Percentiles rank a stretch among this genome's conserved stretches.
Evolutionary conservation across 1,284 basidiomycete species (phyloP).

Genomic region (Cryptococcus depauperatus): DNA sequence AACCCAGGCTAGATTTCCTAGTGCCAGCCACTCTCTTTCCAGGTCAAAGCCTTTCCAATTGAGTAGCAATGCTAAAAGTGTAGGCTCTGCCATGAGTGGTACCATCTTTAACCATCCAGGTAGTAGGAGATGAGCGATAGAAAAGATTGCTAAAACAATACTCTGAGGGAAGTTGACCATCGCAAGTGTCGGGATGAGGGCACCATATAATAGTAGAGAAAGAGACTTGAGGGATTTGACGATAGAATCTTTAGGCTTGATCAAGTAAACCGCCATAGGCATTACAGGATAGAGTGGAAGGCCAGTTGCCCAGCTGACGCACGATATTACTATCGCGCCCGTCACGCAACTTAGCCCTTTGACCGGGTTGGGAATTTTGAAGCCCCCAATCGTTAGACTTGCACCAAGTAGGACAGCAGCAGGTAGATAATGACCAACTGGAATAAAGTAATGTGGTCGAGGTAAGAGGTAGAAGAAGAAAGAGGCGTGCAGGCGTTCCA

Average conservation of each 20-base stretch:
- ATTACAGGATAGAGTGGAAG: constrained; percentile 17
- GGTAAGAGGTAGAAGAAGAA: constrained; percentile 90
- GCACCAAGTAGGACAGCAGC: constrained; percentile 72
- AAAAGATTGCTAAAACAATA: constrained; percentile 55
- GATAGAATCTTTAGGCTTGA: constrained; percentile 53
- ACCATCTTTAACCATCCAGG: constrained; percentile 5
- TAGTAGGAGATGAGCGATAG: constrained; percentile 45
- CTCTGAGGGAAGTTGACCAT: constrained; percentile 86
- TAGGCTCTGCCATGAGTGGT: constrained; percentile 3
- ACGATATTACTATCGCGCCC: constrained; percentile 12
- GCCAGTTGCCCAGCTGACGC: constrained; percentile 14
- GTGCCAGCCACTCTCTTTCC: constrained; percentile 31
- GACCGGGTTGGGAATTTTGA: constrained; percentile 62
- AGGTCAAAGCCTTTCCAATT: constrained; percentile 10
- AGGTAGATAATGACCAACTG: constrained; percentile 82
- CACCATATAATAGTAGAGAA: constrained; percentile 57
- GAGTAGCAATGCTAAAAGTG: constrained; percentile 3
- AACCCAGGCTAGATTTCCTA: constrained; percentile 39
- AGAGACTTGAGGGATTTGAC: constrained; percentile 19
- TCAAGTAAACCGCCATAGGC: constrained; percentile 11
- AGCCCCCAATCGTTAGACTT: constrained; percentile 70
- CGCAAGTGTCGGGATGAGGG: constrained; percentile 71
- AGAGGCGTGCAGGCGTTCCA: constrained; percentile 87
- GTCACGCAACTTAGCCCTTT: constrained; percentile 45
- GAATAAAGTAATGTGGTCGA: constrained; percentile 66